Conservation (phyloP, 768 basidiomycete genomes). For the Termitomyces bulborhizus region DNA sequence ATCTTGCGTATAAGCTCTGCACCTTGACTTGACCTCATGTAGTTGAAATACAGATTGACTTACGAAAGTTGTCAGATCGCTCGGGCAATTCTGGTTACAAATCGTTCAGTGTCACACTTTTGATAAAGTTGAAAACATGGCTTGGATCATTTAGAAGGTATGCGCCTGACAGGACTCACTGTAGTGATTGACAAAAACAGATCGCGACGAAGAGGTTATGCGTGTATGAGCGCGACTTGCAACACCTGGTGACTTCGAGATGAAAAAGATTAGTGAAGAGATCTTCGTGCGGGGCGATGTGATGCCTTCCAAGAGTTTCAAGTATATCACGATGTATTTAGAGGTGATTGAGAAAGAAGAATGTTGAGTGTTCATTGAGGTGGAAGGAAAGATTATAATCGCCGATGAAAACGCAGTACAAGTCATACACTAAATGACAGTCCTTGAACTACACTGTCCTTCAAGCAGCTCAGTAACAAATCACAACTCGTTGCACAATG, state of each 20-base stretch:
- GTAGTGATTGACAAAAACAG: constrained; percentile 48
- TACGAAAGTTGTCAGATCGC: constrained; percentile 63
- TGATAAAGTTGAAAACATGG: constrained; percentile 40
- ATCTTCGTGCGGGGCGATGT: constrained; percentile 39
- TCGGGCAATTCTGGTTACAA: constrained; percentile 54
- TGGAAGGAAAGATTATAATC: background rate
- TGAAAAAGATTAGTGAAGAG: constrained; percentile 49
- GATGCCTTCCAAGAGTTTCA: constrained; percentile 46
- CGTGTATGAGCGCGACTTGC: constrained; percentile 51
- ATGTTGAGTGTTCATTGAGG: constrained; percentile 13
- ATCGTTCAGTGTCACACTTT: constrained; percentile 46
- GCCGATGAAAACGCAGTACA: background rate
- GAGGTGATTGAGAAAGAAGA: constrained; percentile 26
- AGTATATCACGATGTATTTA: constrained; percentile 41
- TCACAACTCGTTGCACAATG: background rate
- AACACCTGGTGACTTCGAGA: constrained; percentile 51
- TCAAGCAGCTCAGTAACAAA: background rate
- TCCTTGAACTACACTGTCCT: background rate
- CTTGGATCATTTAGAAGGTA: background rate
- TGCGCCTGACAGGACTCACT: constrained; percentile 24
- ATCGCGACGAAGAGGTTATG: constrained; percentile 61
- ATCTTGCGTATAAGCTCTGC: constrained; percentile 49
- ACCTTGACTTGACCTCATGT: constrained; percentile 42
- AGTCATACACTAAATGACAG: no score
- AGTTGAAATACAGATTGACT: constrained; percentile 63